Evolutionary conservation across 306 rosid species (phyloP).

Genomic region (Vachellia collinsii): DNA sequence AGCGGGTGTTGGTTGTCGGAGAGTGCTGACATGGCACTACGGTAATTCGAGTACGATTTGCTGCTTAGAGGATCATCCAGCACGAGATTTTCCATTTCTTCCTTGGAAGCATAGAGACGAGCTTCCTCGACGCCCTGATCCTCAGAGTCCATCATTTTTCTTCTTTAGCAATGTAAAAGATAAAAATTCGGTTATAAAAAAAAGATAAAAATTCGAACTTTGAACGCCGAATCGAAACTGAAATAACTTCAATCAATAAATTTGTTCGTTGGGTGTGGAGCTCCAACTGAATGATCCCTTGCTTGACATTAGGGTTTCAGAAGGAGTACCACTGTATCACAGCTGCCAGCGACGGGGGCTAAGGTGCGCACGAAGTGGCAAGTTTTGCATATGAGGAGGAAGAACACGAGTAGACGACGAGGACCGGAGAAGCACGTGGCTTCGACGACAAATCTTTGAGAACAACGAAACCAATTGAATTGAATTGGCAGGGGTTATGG

Average conservation of each 20-base stretch:
- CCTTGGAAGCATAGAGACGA: slow-evolving; percentile 53
- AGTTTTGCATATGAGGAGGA: slow-evolving; percentile 34
- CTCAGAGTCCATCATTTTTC: slow-evolving; percentile 88
- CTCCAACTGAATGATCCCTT: neutral
- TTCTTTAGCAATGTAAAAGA: neutral
- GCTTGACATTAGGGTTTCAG: slow-evolving; percentile 35
- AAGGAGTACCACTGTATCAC: neutral
- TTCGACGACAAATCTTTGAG: neutral
- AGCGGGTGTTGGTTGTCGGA: slow-evolving; percentile 54
- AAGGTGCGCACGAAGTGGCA: slow-evolving; percentile 41
- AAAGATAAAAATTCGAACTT: neutral
- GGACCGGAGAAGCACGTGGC: slow-evolving; percentile 37
- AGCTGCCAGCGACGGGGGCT: slow-evolving; percentile 27
- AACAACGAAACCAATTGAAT: neutral
- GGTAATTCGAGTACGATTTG: slow-evolving; percentile 64
- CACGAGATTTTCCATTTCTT: slow-evolving; percentile 62
- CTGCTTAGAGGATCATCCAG: slow-evolving; percentile 56
- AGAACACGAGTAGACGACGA: slow-evolving; percentile 42
- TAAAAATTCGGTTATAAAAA: neutral
- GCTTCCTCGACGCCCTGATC: slow-evolving; percentile 58
- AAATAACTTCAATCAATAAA: slow-evolving; percentile 20
- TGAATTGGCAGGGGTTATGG: neutral
- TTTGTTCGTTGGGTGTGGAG: neutral
- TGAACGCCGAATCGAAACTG: slow-evolving; percentile 3
- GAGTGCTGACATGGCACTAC: slow-evolving; percentile 75